Base-by-base conservation (phyloP, 805 yeast species). In the Nakazawaea laoshanensis region DNA sequence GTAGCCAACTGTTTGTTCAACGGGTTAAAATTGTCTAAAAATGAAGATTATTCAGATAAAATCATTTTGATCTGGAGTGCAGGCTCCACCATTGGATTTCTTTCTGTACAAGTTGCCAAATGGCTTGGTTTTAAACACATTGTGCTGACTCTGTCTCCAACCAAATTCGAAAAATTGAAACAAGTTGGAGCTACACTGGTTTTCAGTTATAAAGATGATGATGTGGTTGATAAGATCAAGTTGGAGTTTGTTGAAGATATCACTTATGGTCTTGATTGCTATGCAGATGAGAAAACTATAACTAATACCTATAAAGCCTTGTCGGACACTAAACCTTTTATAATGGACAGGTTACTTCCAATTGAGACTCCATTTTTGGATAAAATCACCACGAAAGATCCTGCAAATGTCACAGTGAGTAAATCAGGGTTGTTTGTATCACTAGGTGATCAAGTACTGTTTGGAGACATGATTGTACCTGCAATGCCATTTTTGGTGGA, bases 41-140 rank as follows among this genome's bases (percentile, higher is more conserved):
- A 39, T 3, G 42, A 48, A 4, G 30, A 32, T 19, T 59, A 62
- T 33, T 38, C 43, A 7, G 60, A 57, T 27, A 57, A 58, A 36
- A 57, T 57, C 40, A 46, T 75, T 23, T 46, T 76, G 29, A 57
- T 76, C 28, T 73, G 79, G 77, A 78, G 80, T 46, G 88, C 80
- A 41, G 72, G 83, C 8, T 63, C 82, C 15, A 66, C 79, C 13
- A 63, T 77, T 8, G 86, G 85, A 17, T 60, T 57, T 31, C 27
- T 59, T 16, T 72, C 74, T 7, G 65, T 77, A 33, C 88, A 81
- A 58, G 40, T 76, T 27, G 79, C 79, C 12, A 69, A 69, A 43
- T 46, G 58, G 20, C 38, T 68, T 5, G 57, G 40, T 31, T 62
- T 61, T 5, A 30, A 55, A 16, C 49, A 50, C n/a, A 61, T 60